phyloP scores from a whole-genome alignment of 2,329 filamentous ascomycete species.

The Westerdykella aurantiaca region DNA sequence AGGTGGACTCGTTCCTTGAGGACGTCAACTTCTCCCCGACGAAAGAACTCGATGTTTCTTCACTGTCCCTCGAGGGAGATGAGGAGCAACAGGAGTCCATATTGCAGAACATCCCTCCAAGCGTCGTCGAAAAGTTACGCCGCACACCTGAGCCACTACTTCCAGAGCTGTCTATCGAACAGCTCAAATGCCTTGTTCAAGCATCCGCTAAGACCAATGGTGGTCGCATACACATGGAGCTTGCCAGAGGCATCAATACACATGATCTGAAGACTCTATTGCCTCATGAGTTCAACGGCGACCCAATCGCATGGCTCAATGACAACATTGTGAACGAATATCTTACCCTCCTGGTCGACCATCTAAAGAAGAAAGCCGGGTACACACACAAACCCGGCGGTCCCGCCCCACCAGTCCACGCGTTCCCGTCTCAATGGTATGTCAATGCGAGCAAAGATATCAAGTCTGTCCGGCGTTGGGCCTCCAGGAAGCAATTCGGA shows the following conservation, averaged over 20 bases:
- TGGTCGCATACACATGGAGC: constrained; percentile 1
- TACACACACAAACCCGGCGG: constrained; percentile 51
- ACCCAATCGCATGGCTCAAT: constrained; percentile 62
- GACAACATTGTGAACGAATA: constrained; percentile 69
- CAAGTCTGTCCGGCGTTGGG: constrained; percentile 43
- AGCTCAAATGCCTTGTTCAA: constrained; percentile 1
- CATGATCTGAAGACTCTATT: constrained; percentile 60
- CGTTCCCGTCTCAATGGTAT: constrained; percentile 63
- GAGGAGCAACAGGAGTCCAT: no score
- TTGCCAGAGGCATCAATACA: constrained; percentile 37
- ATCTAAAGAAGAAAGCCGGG: constrained; percentile 53
- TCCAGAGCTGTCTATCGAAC: no score
- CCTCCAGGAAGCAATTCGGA: constrained; percentile 29
- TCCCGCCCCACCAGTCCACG: constrained; percentile 55
- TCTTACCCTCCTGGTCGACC: constrained; percentile 55
- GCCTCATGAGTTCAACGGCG: constrained; percentile 26
- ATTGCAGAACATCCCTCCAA: no score
- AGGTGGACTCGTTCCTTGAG: no score
- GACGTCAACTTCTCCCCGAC: no score
- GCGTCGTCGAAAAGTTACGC: no score
- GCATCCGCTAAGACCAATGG: constrained; percentile 14
- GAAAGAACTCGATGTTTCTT: no score
- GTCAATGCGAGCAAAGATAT: constrained; percentile 41
- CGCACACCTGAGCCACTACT: no score
- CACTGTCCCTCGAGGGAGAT: no score